Percentiles rank a stretch among this genome's conserved stretches.
Conservation (phyloP, 1,139 yeast species). For the Geotrichum europaeum region DNA sequence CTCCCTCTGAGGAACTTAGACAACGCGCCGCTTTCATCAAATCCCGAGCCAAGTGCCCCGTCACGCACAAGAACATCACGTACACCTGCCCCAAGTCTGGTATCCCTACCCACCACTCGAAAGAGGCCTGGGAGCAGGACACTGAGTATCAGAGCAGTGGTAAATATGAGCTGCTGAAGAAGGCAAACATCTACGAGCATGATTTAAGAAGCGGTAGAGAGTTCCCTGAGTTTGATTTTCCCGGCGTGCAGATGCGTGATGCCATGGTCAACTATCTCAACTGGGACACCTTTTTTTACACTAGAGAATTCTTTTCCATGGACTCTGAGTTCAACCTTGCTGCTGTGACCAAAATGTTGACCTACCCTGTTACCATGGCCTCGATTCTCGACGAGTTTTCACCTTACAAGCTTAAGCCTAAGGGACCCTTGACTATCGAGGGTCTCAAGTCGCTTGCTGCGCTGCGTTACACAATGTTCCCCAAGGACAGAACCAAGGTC, state of each 20-base stretch:
- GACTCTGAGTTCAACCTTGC: slow-evolving; percentile 95
- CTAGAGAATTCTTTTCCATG: slow-evolving; percentile 91
- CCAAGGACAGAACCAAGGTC: slow-evolving; percentile 46
- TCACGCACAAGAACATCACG: slow-evolving; percentile 70
- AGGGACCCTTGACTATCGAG: slow-evolving; percentile 84
- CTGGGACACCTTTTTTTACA: slow-evolving; percentile 93
- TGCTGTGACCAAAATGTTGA: slow-evolving; percentile 87
- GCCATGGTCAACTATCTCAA: slow-evolving; percentile 68
- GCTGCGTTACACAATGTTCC: slow-evolving; percentile 79
- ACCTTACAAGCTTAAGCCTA: slow-evolving; percentile 74
- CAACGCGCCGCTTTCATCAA: slow-evolving; percentile 88
- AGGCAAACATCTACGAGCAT: slow-evolving; percentile 89
- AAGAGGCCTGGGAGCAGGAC: slow-evolving; percentile 85
- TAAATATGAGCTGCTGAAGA: slow-evolving; percentile 66
- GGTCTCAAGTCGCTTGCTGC: slow-evolving; percentile 93
- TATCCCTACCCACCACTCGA: slow-evolving; percentile 89
- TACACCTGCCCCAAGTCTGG: slow-evolving; percentile 92
- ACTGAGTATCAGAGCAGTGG: slow-evolving; percentile 58
- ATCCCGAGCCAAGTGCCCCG: slow-evolving; percentile 86
- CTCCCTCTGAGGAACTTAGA: slow-evolving; percentile 82
- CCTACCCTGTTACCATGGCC: slow-evolving; percentile 88
- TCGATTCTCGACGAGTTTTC: slow-evolving; percentile 76
- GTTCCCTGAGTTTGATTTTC: slow-evolving; percentile 93
- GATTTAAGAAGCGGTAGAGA: slow-evolving; percentile 89
- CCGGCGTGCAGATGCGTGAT: slow-evolving; percentile 72